Conservation (phyloP, 371 early-diverging fungal species). For the Phascolomyces articulosus region DNA sequence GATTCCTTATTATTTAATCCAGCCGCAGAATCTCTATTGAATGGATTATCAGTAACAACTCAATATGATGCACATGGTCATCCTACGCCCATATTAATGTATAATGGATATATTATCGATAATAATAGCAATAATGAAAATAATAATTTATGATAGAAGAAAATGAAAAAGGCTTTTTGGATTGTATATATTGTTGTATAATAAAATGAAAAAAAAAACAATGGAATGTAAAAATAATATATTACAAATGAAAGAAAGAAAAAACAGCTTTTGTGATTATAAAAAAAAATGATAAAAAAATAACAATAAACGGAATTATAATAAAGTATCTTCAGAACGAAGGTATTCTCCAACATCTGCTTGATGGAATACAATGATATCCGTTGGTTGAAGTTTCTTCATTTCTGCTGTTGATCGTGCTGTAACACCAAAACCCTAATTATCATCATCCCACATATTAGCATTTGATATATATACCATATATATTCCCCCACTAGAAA, state of each 20-base stretch:
- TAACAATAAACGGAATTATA: slow-evolving; percentile 45
- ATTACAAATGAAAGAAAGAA: too few relatives aligned
- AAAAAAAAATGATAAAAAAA: not conserved
- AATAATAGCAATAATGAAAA: too few relatives aligned
- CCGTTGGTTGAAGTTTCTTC: slow-evolving; percentile 93
- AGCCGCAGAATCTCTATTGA: slow-evolving; percentile 20
- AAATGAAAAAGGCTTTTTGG: too few relatives aligned
- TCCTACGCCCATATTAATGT: slow-evolving; percentile 7
- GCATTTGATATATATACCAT: not conserved
- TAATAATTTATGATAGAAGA: too few relatives aligned
- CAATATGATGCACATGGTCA: slow-evolving; percentile 16
- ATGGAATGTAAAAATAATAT: not conserved
- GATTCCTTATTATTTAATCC: slow-evolving; percentile 42
- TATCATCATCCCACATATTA: too few relatives aligned
- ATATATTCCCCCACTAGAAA: not conserved
- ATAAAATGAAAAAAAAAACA: not conserved
- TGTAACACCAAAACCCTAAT: slow-evolving; percentile 97
- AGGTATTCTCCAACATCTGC: slow-evolving; percentile 99
- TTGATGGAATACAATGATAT: slow-evolving; percentile 96
- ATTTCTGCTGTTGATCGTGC: slow-evolving; percentile 92
- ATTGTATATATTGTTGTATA: not conserved
- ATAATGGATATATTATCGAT: slow-evolving; percentile 4
- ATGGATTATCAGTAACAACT: slow-evolving; percentile 18
- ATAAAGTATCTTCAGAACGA: slow-evolving; percentile 90
- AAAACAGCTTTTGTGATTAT: too few relatives aligned